Evolutionary conservation across 805 yeast genomes (phyloP), one percentile per base, ranked within the genome.

Genomic region (Wickerhamiella occidentalis): DNA sequence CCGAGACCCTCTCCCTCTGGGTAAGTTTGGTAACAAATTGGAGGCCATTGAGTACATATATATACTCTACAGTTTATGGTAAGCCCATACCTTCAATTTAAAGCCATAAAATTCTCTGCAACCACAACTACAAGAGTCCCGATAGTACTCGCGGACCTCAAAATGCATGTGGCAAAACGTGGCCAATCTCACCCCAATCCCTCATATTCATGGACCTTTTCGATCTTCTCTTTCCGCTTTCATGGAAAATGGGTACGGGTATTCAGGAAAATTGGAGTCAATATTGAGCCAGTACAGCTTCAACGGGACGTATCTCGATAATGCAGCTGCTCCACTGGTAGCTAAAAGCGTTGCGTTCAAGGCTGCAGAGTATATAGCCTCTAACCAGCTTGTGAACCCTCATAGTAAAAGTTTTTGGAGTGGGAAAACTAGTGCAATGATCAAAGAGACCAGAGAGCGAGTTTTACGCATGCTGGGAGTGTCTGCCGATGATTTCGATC

Each of bases 241-340:
- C 5, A 33, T 33, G 38, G 38, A n/a, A 33, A n/a, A 41, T 29
- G 49, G 26, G 8, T 47, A 47, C 25, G 49, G 49, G 15, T 48
- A 51, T 36, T 23, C 30, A n/a, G 47, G 45, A 17, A 45, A 21
- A 13, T 36, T 51, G n/a, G 51, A 40, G 3, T 25, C 21, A 5
- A 58, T 58, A 18, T 18, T 59, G 6, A 19, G 19, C 9, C 54
- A 56, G 26, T 49, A 50, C 12, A 22, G 9, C 3, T 43, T 47
- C 23, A 49, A 48, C 12, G 57, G 61, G 4, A 52, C 53, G 0
- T 72, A 71, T 47, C 56, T 72, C 23, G 76, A 72, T 49, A 69
- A 70, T 55, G 75, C 76, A 1, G 76, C 74, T 1, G 60, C 68
- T 46, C 68, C 74, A 1, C 47, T 68, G 2, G 63, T 64, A 36